Percentiles rank a stretch among this genome's conserved stretches.
These are phyloP conservation scores for Hyaloperonospora arabidopsidis DNA, from an alignment of 352 stramenopile species.

Conservation along the genomic window DNA sequence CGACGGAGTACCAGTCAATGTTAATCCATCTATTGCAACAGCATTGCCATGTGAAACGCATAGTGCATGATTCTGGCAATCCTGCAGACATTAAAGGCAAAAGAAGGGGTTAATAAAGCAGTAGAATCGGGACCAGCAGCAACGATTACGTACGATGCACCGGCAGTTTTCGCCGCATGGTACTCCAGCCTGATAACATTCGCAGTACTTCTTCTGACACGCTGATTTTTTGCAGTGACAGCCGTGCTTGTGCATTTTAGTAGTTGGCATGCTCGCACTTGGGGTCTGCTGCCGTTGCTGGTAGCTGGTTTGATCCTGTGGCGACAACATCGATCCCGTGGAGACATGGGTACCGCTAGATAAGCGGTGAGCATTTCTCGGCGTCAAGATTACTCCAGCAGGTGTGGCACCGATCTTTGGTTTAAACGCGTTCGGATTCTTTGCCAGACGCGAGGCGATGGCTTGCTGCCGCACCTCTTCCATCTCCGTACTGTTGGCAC, in stretches of 20 bases:
- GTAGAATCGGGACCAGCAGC: not conserved
- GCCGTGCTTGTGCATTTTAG: slow-evolving; percentile 89
- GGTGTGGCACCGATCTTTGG: slow-evolving; percentile 85
- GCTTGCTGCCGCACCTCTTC: slow-evolving; percentile 69
- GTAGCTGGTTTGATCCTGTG: slow-evolving; percentile 10
- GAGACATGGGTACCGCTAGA: slow-evolving; percentile 11
- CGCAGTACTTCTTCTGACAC: slow-evolving; percentile 97
- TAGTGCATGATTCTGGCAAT: slow-evolving; percentile 73
- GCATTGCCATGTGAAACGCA: slow-evolving; percentile 34
- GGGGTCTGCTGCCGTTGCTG: slow-evolving; percentile 18
- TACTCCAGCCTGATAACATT: slow-evolving; percentile 91
- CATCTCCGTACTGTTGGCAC: slow-evolving; percentile 82
- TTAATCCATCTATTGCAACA: slow-evolving; percentile 17
- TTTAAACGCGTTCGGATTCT: slow-evolving; percentile 94
- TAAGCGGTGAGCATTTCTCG: slow-evolving; percentile 12
- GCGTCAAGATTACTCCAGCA: slow-evolving; percentile 7
- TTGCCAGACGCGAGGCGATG: slow-evolving; percentile 84
- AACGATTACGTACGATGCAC: slow-evolving; percentile 63
- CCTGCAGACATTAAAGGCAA: slow-evolving; percentile 21
- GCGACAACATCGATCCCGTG: slow-evolving; percentile 20
- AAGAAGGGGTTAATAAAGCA: slow-evolving; percentile 7
- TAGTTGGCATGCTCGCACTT: slow-evolving; percentile 21
- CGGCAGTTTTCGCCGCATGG: slow-evolving; percentile 85
- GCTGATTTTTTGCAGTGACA: slow-evolving; percentile 95
- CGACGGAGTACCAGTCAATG: slow-evolving; percentile 13